phyloP scores from a whole-genome alignment of 768 basidiomycete genomes.

The Peribolospora kevripleyi region DNA sequence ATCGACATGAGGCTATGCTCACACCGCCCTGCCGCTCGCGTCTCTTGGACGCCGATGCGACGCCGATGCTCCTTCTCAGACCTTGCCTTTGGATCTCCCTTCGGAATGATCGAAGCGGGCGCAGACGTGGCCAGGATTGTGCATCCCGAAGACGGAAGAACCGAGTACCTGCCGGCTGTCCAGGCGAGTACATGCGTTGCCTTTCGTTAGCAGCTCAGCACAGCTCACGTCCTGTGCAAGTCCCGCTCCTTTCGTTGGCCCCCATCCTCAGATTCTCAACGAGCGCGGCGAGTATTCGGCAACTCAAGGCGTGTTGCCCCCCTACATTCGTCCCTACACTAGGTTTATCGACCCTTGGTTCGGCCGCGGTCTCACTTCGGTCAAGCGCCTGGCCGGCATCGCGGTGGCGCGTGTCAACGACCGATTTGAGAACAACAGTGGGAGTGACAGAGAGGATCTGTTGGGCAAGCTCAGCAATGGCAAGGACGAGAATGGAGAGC shows the following conservation, averaged over 20 bases:
- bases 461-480: slow-evolving; percentile 55
- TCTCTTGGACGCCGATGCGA: no score
- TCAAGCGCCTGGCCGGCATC: slow-evolving; percentile 33
- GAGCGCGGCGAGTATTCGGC: slow-evolving; percentile 69
- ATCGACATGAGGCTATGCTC: background rate
- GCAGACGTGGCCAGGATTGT: slow-evolving; percentile 33
- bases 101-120: slow-evolving; percentile 59
- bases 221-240: no score
- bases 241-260: no score
- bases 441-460: slow-evolving; percentile 45
- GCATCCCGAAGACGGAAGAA: slow-evolving; percentile 15
- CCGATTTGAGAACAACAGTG: slow-evolving; percentile 33
- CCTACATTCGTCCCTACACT: slow-evolving; percentile 29
- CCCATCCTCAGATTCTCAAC: slow-evolving; percentile 43
- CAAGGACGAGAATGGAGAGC: slow-evolving; percentile 50
- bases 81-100: slow-evolving; percentile 63
- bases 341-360: slow-evolving; percentile 38
- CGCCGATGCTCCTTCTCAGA: slow-evolving; percentile 20
- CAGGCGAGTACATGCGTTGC: background rate
- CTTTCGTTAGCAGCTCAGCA: no score
- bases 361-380: slow-evolving; percentile 28
- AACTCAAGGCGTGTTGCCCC: slow-evolving; percentile 52
- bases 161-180: slow-evolving; percentile 41
- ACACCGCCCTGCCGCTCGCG: background rate
- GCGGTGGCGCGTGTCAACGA: slow-evolving; percentile 32